phyloP scores from a whole-genome alignment of 2,329 filamentous ascomycete genomes.

The Pseudogymnoascus sp. region DNA sequence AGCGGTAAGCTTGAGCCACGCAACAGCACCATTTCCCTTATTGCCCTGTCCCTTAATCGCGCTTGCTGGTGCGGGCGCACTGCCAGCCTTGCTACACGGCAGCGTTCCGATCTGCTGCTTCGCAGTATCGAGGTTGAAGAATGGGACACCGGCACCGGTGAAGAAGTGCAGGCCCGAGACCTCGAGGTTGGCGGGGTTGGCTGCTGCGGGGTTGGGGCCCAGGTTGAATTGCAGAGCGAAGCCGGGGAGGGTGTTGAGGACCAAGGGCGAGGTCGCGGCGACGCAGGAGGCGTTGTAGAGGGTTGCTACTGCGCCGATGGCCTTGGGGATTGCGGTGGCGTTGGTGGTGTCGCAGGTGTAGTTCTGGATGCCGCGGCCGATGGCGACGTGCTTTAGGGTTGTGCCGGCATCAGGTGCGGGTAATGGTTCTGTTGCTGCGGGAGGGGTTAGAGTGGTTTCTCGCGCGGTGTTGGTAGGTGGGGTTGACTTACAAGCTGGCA shows the following conservation, averaged over 20 bases:
- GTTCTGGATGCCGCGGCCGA: constrained; percentile 88
- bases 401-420: constrained; percentile 53
- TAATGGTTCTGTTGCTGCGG: constrained; percentile 48
- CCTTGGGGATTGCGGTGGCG: constrained; percentile 51
- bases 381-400: constrained; percentile 65
- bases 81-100: constrained; percentile 53
- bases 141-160: constrained; percentile 58
- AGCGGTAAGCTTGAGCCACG: constrained; percentile 68
- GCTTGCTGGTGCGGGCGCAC: constrained; percentile 52
- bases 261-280: constrained; percentile 58
- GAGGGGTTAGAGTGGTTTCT: constrained; percentile 20
- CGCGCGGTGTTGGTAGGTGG: background rate
- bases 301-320: constrained; percentile 67
- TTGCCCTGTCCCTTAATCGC: constrained; percentile 50
- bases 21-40: constrained; percentile 58
- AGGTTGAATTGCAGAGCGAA: constrained; percentile 62
- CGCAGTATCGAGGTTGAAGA: constrained; percentile 67
- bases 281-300: constrained; percentile 86
- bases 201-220: constrained; percentile 31
- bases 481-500: constrained; percentile 40
- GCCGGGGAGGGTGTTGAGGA: constrained; percentile 56
- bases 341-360: constrained; percentile 71
- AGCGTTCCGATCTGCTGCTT: constrained; percentile 50
- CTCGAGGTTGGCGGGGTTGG: constrained; percentile 50
- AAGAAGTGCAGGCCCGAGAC: constrained; percentile 80